A percentile compares a stretch with the other conserved stretches of the same genome.
These are phyloP conservation scores for Pyrenochaeta sp. DNA, from an alignment of 2,329 filamentous ascomycete species.

Conservation along the genomic window DNA sequence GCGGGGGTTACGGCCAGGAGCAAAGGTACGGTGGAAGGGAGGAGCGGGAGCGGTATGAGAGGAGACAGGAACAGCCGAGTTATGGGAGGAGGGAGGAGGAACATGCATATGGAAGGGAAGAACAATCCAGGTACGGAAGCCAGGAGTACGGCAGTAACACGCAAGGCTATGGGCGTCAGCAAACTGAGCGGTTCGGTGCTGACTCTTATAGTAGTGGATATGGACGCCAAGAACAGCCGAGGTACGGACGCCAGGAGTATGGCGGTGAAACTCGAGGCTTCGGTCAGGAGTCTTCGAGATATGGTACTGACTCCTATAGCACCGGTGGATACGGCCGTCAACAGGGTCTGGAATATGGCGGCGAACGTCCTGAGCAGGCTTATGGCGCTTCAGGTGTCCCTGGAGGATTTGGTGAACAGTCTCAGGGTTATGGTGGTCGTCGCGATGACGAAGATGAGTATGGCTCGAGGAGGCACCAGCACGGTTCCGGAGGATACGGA, in stretches of 20 bases:
- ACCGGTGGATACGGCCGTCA: conserved; percentile 9
- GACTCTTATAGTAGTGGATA: conserved; percentile 10
- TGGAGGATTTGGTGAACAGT: conserved; percentile 16
- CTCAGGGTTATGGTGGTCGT: conserved; percentile 17
- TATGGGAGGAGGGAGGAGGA: not conserved
- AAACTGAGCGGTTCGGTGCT: conserved; percentile 2
- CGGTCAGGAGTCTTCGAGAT: conserved; percentile 2
- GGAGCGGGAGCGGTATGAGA: not conserved
- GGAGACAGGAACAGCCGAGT: not conserved
- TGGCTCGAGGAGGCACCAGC: conserved; percentile 24
- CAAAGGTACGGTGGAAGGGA: conserved; percentile 31
- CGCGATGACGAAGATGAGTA: conserved; percentile 24
- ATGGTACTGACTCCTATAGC: conserved; percentile 6
- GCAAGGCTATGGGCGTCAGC: conserved; percentile 13
- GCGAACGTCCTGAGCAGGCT: conserved; percentile 16
- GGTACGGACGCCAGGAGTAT: conserved; percentile 10
- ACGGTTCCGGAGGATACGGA: conserved; percentile 28
- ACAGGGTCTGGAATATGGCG: conserved; percentile 18
- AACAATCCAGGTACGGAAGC: not conserved
- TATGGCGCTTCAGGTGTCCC: conserved; percentile 20
- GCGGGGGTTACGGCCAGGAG: conserved; percentile 33
- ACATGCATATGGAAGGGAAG: not conserved
- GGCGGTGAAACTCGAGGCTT: conserved; percentile 1
- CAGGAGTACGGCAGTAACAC: conserved; percentile 5
- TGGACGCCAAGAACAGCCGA: conserved; percentile 16